phyloP scores from a whole-genome alignment of 2,329 filamentous ascomycete genomes.

The Trichoderma sp. region DNA sequence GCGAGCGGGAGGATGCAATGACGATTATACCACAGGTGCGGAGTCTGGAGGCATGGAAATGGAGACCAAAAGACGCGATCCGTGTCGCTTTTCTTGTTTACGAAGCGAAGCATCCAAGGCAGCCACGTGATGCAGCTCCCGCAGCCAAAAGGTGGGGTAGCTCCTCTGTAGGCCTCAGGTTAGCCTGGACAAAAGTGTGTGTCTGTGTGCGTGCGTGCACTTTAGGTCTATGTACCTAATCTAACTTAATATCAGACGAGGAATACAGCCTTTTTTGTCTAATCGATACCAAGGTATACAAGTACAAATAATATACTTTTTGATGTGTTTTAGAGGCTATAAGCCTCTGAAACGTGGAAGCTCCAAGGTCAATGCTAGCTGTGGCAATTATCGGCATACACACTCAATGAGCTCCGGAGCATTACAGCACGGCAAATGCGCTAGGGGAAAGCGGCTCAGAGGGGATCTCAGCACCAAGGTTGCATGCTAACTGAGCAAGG shows the following conservation, averaged over 20 bases:
- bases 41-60: background rate
- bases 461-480: background rate
- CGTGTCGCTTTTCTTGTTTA: conserved; percentile 10
- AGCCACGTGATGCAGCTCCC: conserved; percentile 10
- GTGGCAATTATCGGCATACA: background rate
- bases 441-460: background rate
- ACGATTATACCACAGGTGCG: background rate
- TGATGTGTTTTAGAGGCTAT: too few relatives aligned
- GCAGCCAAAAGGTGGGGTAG: conserved; percentile 6
- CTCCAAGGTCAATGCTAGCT: background rate
- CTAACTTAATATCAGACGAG: too few relatives aligned
- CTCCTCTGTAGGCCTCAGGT: background rate
- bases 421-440: background rate
- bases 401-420: background rate
- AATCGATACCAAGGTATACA: too few relatives aligned
- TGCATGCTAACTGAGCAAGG: background rate
- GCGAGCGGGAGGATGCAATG: background rate
- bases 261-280: too few relatives aligned
- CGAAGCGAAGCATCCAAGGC: background rate
- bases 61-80: conserved; percentile 5
- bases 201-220: background rate
- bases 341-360: background rate
- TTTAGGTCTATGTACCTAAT: background rate
- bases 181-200: background rate
- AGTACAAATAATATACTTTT: too few relatives aligned